A percentile compares a stretch with the other conserved stretches of the same genome.
Evolutionary conservation across 228 moss, liverwort and hornwort species (phyloP).

Genomic region (Sphagnum magellanicum): DNA sequence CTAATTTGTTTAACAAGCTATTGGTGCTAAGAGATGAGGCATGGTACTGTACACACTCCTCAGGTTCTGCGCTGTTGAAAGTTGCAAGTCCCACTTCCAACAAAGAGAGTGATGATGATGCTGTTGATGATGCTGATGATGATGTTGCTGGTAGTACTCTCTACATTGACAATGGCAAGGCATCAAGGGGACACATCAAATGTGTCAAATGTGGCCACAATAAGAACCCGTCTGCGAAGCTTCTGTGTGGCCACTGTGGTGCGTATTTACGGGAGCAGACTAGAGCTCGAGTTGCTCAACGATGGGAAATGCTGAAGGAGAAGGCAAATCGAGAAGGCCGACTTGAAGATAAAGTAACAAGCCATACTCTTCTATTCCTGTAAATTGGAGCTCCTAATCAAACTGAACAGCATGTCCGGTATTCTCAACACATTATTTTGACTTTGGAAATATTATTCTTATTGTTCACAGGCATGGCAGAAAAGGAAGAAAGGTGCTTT

Average conservation of each 20-base stretch:
- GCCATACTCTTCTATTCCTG: no score
- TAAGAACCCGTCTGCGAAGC: constrained; percentile 8
- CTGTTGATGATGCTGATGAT: no score
- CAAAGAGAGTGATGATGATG: constrained; percentile 10
- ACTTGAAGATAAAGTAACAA: constrained; percentile 11
- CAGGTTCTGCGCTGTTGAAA: constrained; percentile 19
- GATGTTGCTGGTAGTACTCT: constrained; percentile 9
- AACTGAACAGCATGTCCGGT: no score
- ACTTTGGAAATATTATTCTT: no score
- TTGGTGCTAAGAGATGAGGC: no score
- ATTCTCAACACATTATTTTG: no score
- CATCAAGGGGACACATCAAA: constrained; percentile 4
- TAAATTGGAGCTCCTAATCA: no score
- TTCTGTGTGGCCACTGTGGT: constrained; percentile 8
- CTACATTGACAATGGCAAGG: constrained; percentile 8
- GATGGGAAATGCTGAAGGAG: constrained; percentile 12
- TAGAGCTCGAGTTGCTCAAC: constrained; percentile 11
- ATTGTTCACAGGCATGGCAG: constrained; percentile 3
- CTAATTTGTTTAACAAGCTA: no score
- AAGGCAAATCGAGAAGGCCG: constrained; percentile 10
- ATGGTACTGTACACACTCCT: not conserved
- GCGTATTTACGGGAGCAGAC: constrained; percentile 12
- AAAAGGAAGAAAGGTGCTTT: constrained; percentile 8
- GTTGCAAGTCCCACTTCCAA: constrained; percentile 1
- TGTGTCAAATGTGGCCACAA: constrained; percentile 10